Percentiles rank a stretch among this genome's conserved stretches.
Evolutionary conservation across 805 yeast genomes (phyloP).

Genomic region (Yamadazyma endophytica): DNA sequence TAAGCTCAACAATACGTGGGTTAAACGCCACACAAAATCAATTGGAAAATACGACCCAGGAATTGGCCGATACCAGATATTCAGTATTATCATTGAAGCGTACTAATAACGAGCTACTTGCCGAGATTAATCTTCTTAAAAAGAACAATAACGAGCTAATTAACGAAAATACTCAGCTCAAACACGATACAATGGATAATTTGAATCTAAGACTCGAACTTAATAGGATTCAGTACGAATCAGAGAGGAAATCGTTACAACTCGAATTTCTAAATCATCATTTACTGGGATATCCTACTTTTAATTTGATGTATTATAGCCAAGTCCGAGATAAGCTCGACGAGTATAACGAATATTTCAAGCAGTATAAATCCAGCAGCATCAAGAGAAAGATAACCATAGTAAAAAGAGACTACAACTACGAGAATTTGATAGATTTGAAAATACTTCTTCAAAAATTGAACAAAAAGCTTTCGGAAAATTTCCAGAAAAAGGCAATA

Average conservation of each 20-base stretch:
- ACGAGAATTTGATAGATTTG: constrained; percentile 8
- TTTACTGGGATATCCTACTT: constrained; percentile 5
- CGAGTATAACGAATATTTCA: constrained; percentile 9
- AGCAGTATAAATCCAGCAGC: constrained; percentile 5
- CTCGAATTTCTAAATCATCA: constrained; percentile 3
- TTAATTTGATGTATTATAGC: constrained; percentile 5
- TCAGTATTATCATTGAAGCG: too few relatives aligned
- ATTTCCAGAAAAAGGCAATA: constrained; percentile 6
- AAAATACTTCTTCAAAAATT: constrained; percentile 9
- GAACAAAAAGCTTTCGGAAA: constrained; percentile 5
- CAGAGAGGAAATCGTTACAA: constrained; percentile 4
- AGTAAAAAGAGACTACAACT: constrained; percentile 4
- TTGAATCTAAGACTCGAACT: constrained; percentile 6
- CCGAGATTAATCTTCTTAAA: not conserved
- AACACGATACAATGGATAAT: constrained; percentile 5
- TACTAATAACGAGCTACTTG: too few relatives aligned
- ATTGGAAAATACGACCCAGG: too few relatives aligned
- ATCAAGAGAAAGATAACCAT: too few relatives aligned
- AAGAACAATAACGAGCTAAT: constrained; percentile 4
- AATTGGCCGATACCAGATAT: too few relatives aligned
- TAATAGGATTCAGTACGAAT: constrained; percentile 6
- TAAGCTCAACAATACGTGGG: too few relatives aligned
- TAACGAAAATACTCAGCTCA: constrained; percentile 4
- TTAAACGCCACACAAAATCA: too few relatives aligned
- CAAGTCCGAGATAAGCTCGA: constrained; percentile 6